Base-by-base conservation (phyloP, 2,329 filamentous ascomycete species). In the Clonostachys chloroleuca region DNA sequence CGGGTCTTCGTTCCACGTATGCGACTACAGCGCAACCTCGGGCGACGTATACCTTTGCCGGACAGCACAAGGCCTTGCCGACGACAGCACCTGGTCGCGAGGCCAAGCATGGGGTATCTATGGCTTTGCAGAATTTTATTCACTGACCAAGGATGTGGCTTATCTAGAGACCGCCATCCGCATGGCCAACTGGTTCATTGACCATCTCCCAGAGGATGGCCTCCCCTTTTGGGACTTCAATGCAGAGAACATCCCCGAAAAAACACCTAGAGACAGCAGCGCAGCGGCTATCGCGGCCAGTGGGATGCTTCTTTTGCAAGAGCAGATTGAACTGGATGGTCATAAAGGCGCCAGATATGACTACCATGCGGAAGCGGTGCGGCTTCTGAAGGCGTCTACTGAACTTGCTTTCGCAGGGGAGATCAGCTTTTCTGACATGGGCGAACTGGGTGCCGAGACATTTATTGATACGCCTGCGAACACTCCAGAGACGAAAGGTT, bases 81-180 rank as follows among this genome's bases (percentile, higher is more conserved):
- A 75, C 44, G 55, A 55, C 2, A 73, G 67, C 0, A 72, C 65
- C 10, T 77, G 74, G 74, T 59, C 66, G 6, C 63, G 74, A 5
- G 74, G 74, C 1, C 74, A 77, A 47, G 71, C 72, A 1, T 77
- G 74, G 74, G 66, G 67, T 0, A 69, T 77, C 4, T 62, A 67
- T 43, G 74, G 74, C 0, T 77, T 75, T 46, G 66, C 66, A 1
- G 66, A 75, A 52, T 67, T 67, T 0, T 75, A 73, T 46, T 52
- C 53, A n/a, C 75, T 72, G 72, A 76, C 70, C 0, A 60, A 62
- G 12, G 66, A 73, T 20, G 39, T 35, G 0, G 59, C 58, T 2
- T 76, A 74, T 47, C 60, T 76, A 1, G 52, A 64, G 0, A 74
- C 73, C 3, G 67, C 75, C 0, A 57, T 63, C 5, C 52, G 57